Evolutionary conservation across 2,329 filamentous ascomycete species (phyloP).

Genomic region (Raffaelea deltoideospora): DNA sequence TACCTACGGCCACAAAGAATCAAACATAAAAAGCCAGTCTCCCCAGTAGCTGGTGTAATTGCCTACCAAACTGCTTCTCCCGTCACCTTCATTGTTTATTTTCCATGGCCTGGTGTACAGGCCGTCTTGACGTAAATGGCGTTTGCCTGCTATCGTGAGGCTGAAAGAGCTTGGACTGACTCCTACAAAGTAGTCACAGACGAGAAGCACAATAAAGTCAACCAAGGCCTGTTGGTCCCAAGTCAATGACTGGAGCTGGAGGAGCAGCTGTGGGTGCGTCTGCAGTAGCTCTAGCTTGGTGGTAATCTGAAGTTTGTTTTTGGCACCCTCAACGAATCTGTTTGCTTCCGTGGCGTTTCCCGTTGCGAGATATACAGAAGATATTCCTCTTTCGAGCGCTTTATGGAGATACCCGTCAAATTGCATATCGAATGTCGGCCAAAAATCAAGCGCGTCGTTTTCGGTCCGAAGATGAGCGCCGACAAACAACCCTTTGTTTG

Average conservation of each 20-base stretch:
- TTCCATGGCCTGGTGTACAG: conserved; percentile 27
- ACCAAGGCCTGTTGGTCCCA: conserved; percentile 30
- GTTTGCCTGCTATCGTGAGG: conserved; percentile 28
- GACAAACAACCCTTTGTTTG: conserved; percentile 16
- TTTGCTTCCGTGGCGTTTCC: conserved; percentile 26
- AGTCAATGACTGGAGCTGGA: conserved; percentile 20
- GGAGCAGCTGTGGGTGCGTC: conserved; percentile 13
- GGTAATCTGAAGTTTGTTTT: conserved; percentile 9
- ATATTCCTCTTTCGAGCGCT: conserved; percentile 16
- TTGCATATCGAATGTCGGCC: conserved; percentile 28
- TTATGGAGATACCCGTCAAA: conserved; percentile 22
- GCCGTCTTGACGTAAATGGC: conserved; percentile 24
- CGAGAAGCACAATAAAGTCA: conserved; percentile 24
- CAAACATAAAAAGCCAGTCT: conserved; percentile 33
- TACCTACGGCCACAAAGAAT: conserved; percentile 25
- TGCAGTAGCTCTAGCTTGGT: conserved; percentile 23
- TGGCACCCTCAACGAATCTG: conserved; percentile 20
- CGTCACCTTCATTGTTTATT: conserved; percentile 25
- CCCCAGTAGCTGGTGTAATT: conserved; percentile 29
- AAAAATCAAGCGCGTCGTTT: conserved; percentile 27
- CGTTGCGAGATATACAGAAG: conserved; percentile 28
- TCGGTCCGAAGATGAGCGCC: conserved; percentile 33
- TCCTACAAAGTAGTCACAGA: conserved; percentile 24
- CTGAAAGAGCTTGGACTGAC: conserved; percentile 33
- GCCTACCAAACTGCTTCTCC: conserved; percentile 25